Conservation (phyloP, 306 rosid species). For the Dalbergia cultrata region DNA sequence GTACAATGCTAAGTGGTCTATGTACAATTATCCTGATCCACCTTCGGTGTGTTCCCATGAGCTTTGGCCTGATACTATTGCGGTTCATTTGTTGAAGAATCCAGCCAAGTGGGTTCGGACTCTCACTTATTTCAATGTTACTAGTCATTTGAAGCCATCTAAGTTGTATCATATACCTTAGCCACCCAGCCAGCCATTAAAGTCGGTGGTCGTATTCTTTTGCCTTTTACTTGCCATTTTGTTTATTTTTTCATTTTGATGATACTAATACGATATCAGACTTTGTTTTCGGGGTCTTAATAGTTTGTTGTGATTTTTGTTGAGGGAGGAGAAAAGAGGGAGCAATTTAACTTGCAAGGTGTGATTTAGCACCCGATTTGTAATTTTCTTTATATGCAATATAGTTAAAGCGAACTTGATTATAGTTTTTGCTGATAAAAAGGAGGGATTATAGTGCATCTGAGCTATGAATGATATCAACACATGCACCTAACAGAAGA, state of each 20-base stretch:
- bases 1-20: constrained; percentile 91
- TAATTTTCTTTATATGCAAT: not conserved
- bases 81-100: constrained; percentile 95
- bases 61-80: constrained; percentile 80
- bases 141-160: constrained; percentile 69
- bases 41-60: constrained; percentile 78
- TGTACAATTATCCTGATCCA: constrained; percentile 94
- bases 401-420: not conserved
- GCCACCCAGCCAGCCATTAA: not conserved
- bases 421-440: not conserved
- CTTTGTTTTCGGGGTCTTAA: constrained; percentile 13
- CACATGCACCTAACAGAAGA: not conserved
- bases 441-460: not conserved
- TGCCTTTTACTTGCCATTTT: not conserved
- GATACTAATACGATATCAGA: not conserved
- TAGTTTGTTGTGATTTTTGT: not conserved
- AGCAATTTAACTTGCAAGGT: not conserved
- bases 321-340: not conserved
- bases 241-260: constrained; percentile 15
- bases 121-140: constrained; percentile 73
- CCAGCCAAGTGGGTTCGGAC: constrained; percentile 84
- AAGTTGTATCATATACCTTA: constrained; percentile 80
- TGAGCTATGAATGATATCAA: not conserved
- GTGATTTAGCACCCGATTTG: not conserved
- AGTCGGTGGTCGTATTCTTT: not conserved